Percentiles rank a stretch among this genome's conserved stretches.
Conservation (phyloP, 2,329 filamentous ascomycete genomes). For the Penicillium psychrosexuale region DNA sequence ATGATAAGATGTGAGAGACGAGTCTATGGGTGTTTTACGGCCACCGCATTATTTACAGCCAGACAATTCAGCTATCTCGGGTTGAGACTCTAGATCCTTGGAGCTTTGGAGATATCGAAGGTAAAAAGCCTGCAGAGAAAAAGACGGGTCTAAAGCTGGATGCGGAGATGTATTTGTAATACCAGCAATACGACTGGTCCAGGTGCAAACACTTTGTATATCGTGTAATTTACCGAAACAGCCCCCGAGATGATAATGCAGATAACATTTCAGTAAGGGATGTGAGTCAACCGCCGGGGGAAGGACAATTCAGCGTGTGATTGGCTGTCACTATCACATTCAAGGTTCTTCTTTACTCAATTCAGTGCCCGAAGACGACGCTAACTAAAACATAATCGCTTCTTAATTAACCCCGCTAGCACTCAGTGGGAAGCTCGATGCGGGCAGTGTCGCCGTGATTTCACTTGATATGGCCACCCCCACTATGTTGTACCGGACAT, state of each 20-base stretch:
- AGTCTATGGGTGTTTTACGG: background rate
- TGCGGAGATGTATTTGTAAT: constrained; percentile 7
- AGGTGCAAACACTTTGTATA: background rate
- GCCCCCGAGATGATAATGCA: background rate
- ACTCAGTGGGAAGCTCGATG: background rate
- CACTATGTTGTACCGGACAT: background rate
- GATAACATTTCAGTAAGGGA: background rate
- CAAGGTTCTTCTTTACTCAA: background rate
- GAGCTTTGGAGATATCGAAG: background rate
- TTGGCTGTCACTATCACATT: background rate
- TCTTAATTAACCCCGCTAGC: background rate
- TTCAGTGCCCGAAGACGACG: background rate
- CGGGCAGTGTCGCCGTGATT: background rate
- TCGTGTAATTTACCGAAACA: background rate
- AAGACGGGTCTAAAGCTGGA: constrained; percentile 4
- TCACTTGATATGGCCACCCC: background rate
- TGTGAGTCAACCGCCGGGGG: background rate
- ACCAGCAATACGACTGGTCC: background rate
- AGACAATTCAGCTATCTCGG: background rate
- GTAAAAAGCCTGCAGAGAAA: background rate
- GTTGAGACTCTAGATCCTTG: background rate
- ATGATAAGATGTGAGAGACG: constrained; percentile 19
- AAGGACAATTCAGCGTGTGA: no score
- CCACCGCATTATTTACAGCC: constrained; percentile 4
- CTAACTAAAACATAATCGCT: background rate